Conservation (phyloP, 805 yeast genomes). For the Candida easanensis region DNA sequence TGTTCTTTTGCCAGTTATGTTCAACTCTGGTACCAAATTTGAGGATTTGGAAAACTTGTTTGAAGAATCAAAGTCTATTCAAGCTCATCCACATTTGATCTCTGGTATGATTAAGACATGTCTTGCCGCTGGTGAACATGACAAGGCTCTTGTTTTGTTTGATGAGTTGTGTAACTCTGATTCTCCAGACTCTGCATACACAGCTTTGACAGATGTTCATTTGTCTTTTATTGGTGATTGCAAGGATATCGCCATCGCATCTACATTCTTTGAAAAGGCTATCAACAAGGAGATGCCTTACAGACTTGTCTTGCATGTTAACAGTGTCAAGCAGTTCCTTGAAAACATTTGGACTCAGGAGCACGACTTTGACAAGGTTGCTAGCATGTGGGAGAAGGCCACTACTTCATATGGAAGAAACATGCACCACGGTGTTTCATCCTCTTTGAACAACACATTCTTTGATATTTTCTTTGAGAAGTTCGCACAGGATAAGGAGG, state of each 20-base stretch:
- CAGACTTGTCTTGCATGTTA: conserved; percentile 65
- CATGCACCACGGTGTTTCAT: conserved; percentile 65
- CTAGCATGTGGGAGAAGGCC: conserved; percentile 61
- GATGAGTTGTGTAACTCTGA: conserved; percentile 51
- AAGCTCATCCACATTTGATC: conserved; percentile 45
- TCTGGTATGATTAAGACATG: conserved; percentile 76
- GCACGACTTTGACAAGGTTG: conserved; percentile 54
- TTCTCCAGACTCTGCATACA: conserved; percentile 39
- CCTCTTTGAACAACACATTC: conserved; percentile 67
- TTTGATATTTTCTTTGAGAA: conserved; percentile 64
- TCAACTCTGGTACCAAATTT: conserved; percentile 57
- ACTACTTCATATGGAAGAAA: conserved; percentile 56
- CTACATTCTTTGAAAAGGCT: conserved; percentile 72
- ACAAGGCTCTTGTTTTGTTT: conserved; percentile 63
- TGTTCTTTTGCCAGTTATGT: conserved; percentile 63
- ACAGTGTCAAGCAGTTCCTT: conserved; percentile 63
- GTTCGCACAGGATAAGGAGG: conserved; percentile 45
- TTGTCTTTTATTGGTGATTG: conserved; percentile 75
- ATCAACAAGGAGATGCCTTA: conserved; percentile 71
- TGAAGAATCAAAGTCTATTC: conserved; percentile 37
- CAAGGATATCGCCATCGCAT: conserved; percentile 67
- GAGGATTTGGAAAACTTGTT: conserved; percentile 59
- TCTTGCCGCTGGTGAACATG: conserved; percentile 58
- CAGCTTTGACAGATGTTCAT: conserved; percentile 70
- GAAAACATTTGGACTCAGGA: conserved; percentile 57